These are phyloP conservation scores for Protomyces gravidus DNA, from an alignment of 1,139 yeast species.

Conservation along the genomic window DNA sequence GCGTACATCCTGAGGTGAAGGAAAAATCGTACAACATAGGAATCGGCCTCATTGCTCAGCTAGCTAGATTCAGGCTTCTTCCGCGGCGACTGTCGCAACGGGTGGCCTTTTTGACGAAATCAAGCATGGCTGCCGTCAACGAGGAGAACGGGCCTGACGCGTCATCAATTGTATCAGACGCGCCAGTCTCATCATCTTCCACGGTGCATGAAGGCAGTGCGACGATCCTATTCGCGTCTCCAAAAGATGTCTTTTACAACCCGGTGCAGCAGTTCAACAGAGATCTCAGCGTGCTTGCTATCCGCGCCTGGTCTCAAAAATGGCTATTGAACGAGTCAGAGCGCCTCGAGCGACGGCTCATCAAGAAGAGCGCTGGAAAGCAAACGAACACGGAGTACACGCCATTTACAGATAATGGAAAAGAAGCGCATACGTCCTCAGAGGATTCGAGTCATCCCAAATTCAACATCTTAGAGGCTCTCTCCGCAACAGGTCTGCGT, in stretches of 20 bases:
- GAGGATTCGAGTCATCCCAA: constrained; percentile 31
- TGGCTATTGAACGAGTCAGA: constrained; percentile 41
- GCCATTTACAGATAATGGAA: constrained; percentile 31
- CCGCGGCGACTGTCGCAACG: too few relatives aligned
- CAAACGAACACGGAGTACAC: constrained; percentile 38
- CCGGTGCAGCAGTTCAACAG: constrained; percentile 96
- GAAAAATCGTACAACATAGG: too few relatives aligned
- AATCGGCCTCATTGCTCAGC: too few relatives aligned
- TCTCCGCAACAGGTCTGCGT: constrained; percentile 90
- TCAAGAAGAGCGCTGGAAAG: constrained; percentile 27
- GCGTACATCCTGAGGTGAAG: too few relatives aligned
- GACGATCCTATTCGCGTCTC: constrained; percentile 67
- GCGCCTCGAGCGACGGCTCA: constrained; percentile 41
- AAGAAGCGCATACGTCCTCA: constrained; percentile 30
- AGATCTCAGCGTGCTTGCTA: constrained; percentile 79
- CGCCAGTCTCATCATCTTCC: too few relatives aligned
- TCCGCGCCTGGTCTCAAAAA: constrained; percentile 75
- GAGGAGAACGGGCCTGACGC: too few relatives aligned
- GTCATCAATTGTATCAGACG: too few relatives aligned
- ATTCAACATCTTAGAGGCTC: constrained; percentile 74
- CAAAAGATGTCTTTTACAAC: constrained; percentile 79
- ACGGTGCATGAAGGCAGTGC: constrained; percentile 88
- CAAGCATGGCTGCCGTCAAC: too few relatives aligned
- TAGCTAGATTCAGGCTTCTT: too few relatives aligned
- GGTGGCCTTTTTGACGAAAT: too few relatives aligned